phyloP scores from a whole-genome alignment of 495 filamentous ascomycete genomes.

The Trichoderma asperelloides region DNA sequence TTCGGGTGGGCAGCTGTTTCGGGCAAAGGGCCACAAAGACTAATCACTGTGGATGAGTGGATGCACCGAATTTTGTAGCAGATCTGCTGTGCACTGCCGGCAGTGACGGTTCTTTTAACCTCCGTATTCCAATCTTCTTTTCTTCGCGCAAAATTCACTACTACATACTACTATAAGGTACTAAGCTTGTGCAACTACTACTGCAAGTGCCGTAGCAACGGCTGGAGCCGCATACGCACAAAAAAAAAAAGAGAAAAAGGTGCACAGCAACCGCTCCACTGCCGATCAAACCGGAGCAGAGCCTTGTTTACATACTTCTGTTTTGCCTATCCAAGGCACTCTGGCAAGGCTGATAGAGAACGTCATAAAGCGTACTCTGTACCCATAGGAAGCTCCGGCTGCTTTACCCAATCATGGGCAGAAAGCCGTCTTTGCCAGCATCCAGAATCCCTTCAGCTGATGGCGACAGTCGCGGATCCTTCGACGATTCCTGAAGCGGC shows the following conservation, averaged over 20 bases:
- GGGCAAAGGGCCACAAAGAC: background rate
- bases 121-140: background rate
- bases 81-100: background rate
- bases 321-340: background rate
- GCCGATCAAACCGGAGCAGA: background rate
- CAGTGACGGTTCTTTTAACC: background rate
- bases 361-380: background rate
- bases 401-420: background rate
- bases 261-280: background rate
- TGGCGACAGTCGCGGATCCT: background rate
- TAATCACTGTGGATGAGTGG: background rate
- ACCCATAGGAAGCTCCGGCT: background rate
- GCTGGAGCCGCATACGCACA: background rate
- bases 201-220: background rate
- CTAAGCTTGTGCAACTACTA: no score
- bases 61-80: background rate
- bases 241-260: background rate
- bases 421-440: background rate
- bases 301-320: background rate
- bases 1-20: background rate
- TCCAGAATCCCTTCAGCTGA: background rate
- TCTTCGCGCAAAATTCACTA: background rate
- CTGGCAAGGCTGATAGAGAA: background rate
- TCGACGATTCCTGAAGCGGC: background rate
- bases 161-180: no score